These are phyloP conservation scores for Poa annua DNA, from an alignment of 176 grass and related monocot genomes.

Conservation along the genomic window DNA sequence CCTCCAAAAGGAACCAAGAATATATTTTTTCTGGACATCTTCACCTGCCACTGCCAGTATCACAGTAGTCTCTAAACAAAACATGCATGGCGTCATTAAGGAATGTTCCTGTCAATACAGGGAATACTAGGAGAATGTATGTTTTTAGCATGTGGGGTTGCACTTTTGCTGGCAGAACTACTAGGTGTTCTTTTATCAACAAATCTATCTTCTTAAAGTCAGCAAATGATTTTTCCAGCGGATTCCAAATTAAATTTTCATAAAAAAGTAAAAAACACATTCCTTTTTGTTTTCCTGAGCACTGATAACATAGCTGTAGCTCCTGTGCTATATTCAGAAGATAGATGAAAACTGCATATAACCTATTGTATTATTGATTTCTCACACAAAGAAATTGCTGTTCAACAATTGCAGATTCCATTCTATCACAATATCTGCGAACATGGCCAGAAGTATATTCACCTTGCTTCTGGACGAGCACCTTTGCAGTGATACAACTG, in stretches of 20 bases:
- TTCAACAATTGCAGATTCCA: conserved; percentile 52
- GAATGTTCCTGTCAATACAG: neutral
- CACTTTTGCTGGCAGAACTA: neutral
- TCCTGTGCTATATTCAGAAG: conserved; percentile 11
- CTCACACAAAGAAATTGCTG: conserved; percentile 20
- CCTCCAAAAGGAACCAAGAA: conserved; percentile 12
- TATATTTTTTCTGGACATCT: neutral
- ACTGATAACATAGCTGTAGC: neutral
- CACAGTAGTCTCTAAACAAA: neutral
- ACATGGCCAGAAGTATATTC: conserved; percentile 71
- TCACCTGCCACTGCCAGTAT: neutral
- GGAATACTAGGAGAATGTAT: neutral
- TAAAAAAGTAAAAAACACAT: neutral
- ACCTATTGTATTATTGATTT: conserved; percentile 4
- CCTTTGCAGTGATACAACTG: conserved; percentile 61
- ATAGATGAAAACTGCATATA: conserved; percentile 13
- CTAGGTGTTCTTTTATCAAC: neutral
- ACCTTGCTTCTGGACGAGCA: conserved; percentile 69
- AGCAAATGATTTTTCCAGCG: neutral
- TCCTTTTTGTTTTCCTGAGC: neutral
- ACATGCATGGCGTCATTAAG: neutral
- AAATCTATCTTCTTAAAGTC: neutral
- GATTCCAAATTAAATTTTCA: neutral
- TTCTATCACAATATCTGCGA: conserved; percentile 45
- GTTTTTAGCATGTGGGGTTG: neutral